Percentiles rank a stretch among this genome's conserved stretches.
These are phyloP conservation scores for Phytophthora macrochlamydospora DNA, from an alignment of 352 stramenopile species.

Conservation along the genomic window DNA sequence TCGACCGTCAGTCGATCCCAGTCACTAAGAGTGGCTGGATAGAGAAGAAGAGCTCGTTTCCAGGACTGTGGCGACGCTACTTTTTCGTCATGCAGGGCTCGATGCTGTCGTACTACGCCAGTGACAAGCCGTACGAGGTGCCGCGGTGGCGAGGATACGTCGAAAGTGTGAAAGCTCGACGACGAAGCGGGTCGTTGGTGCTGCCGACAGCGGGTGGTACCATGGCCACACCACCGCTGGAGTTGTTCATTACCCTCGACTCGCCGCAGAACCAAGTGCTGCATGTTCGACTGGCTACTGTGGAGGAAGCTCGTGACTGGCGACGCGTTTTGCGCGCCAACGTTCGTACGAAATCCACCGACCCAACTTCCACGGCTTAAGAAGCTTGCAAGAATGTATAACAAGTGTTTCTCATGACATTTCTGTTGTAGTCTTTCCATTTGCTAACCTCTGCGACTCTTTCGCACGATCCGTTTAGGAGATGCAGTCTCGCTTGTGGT, in stretches of 20 bases:
- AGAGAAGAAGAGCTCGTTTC: conserved; percentile 62
- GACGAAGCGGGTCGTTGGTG: conserved; percentile 18
- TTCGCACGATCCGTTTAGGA: too few species aligned
- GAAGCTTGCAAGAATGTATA: conserved; percentile 1
- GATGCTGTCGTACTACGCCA: conserved; percentile 79
- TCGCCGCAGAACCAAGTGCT: conserved; percentile 34
- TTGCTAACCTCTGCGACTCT: too few species aligned
- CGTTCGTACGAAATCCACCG: conserved; percentile 13
- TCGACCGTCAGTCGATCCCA: conserved; percentile 66
- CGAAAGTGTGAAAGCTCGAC: conserved; percentile 40
- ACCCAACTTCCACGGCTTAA: conserved; percentile 21
- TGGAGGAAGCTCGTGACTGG: conserved; percentile 43
- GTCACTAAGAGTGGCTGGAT: conserved; percentile 72
- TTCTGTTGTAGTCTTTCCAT: too few species aligned
- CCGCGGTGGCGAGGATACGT: conserved; percentile 68
- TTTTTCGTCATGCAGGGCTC: conserved; percentile 79
- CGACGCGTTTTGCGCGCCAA: conserved; percentile 34
- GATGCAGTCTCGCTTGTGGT: too few species aligned
- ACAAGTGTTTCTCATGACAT: neutral
- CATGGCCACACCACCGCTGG: conserved; percentile 24
- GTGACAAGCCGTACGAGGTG: conserved; percentile 78
- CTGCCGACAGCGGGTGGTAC: conserved; percentile 14
- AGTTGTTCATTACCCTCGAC: conserved; percentile 42
- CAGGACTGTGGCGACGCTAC: conserved; percentile 67
- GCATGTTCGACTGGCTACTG: conserved; percentile 25